Evolutionary conservation across 2,329 filamentous ascomycete genomes (phyloP).

Genomic region (Scedosporium dehoogii): DNA sequence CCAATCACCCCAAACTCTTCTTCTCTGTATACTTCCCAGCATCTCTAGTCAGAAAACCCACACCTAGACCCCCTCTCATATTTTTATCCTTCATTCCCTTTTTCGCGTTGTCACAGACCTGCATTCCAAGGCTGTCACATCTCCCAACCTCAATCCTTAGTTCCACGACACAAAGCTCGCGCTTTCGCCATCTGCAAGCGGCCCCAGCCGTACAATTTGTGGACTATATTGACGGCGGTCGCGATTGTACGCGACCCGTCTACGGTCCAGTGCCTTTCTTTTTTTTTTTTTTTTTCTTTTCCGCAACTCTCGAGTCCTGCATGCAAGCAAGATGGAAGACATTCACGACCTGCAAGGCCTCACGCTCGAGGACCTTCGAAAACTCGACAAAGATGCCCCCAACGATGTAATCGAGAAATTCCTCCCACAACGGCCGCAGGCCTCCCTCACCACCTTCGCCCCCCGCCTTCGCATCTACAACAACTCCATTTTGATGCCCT

Average conservation of each 20-base stretch:
- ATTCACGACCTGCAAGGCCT: background rate
- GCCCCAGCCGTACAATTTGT: no score
- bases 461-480: conserved; percentile 82
- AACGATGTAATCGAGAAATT: conserved; percentile 32
- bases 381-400: background rate
- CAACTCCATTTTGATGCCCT: conserved; percentile 82
- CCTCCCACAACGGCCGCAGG: conserved; percentile 51
- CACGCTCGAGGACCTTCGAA: background rate
- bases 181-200: no score
- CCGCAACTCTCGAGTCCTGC: background rate
- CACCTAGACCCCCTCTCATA: no score
- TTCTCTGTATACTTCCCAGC: background rate
- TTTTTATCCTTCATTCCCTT: no score
- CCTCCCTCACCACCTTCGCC: conserved; percentile 85
- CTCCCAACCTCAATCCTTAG: no score
- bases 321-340: background rate
- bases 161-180: no score
- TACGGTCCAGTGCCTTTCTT: background rate
- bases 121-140: no score
- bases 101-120: no score
- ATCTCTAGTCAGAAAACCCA: no score
- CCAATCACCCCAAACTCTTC: background rate
- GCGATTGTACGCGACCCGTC: background rate
- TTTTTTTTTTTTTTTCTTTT: background rate
- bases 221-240: no score